A percentile compares a stretch with the other conserved stretches of the same genome.
phyloP scores from a whole-genome alignment of 257 asterid genomes.

The Solanum infundibuliforme region DNA sequence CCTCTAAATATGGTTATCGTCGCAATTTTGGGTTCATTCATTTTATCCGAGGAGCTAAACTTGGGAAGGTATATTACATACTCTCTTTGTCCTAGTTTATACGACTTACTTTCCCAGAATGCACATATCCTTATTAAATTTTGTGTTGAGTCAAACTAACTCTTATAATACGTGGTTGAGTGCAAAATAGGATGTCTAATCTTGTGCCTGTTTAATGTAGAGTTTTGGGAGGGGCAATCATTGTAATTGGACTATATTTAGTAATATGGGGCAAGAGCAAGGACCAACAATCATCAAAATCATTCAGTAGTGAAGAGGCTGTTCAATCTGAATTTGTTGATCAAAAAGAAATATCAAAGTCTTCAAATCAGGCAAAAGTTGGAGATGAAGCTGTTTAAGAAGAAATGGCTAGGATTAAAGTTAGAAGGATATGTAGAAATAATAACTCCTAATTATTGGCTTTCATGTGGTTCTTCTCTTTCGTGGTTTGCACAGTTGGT shows the following conservation, averaged over 20 bases:
- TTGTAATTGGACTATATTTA: constrained; percentile 35
- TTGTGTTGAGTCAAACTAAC: not conserved
- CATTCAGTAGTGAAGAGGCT: not conserved
- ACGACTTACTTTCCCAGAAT: not conserved
- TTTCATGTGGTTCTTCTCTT: not conserved
- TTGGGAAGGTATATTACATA: constrained; percentile 31
- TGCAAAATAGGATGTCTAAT: not conserved
- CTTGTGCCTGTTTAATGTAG: constrained; percentile 14
- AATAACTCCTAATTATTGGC: not conserved
- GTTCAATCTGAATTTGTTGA: not conserved
- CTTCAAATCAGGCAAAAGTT: not conserved
- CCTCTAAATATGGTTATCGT: constrained; percentile 49
- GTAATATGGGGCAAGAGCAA: constrained; percentile 43
- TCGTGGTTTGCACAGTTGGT: not conserved
- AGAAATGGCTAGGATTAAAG: not conserved
- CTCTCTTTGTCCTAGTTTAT: not conserved
- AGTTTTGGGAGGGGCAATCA: constrained; percentile 34
- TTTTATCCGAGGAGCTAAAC: constrained; percentile 36
- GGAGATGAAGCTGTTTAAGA: not conserved
- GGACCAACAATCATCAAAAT: constrained; percentile 7
- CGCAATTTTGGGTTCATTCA: constrained; percentile 39
- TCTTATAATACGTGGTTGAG: no score
- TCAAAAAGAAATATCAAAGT: not conserved
- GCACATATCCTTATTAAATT: no score
- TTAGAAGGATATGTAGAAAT: not conserved